Evolutionary conservation across 257 asterid species (phyloP).

Genomic region (Marsdenia floribunda): DNA sequence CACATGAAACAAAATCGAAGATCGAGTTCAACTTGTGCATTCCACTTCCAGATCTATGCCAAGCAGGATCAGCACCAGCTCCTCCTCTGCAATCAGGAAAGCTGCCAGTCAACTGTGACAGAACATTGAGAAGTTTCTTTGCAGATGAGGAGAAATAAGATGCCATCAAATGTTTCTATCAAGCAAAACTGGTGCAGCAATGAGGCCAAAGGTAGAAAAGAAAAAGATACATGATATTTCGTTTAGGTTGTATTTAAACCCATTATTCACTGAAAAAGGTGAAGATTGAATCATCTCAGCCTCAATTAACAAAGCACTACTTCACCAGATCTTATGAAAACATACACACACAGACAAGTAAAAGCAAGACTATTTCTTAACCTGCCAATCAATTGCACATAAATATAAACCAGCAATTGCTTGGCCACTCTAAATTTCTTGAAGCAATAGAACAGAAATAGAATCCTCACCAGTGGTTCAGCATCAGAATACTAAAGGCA

Average conservation of each 20-base stretch:
- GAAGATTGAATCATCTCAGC: background rate
- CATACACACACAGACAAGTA: background rate
- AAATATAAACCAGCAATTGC: background rate
- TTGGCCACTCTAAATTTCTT: background rate
- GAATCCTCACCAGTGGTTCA: background rate
- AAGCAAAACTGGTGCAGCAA: background rate
- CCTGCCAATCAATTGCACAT: background rate
- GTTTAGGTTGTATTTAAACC: background rate
- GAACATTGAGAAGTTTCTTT: background rate
- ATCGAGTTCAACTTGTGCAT: constrained; percentile 64
- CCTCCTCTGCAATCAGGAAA: constrained; percentile 59
- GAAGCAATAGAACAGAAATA: background rate
- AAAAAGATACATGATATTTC: background rate
- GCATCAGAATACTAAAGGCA: background rate
- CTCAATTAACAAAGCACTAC: background rate
- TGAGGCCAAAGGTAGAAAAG: background rate
- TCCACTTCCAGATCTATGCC: constrained; percentile 80
- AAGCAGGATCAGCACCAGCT: constrained; percentile 60
- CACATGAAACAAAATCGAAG: constrained; percentile 63
- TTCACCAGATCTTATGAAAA: background rate
- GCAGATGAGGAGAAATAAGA: background rate
- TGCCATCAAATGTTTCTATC: background rate
- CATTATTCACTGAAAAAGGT: background rate
- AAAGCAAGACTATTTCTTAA: background rate
- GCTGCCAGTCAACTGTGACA: background rate